phyloP scores from a whole-genome alignment of 2,329 filamentous ascomycete species.

The Neofusicoccum kwambonambiense region DNA sequence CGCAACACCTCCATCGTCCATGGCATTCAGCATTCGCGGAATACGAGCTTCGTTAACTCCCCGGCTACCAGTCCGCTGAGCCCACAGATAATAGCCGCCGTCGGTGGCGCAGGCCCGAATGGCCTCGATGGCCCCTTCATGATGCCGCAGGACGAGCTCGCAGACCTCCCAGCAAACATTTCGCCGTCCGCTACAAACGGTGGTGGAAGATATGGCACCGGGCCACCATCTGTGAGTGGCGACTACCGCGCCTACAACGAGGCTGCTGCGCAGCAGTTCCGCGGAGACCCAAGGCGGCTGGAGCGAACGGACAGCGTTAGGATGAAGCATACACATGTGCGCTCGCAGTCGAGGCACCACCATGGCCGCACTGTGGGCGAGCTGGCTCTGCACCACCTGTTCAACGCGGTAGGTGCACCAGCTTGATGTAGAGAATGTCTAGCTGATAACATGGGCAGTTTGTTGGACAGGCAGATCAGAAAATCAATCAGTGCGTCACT shows the following conservation, averaged over 20 bases:
- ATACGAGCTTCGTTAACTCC: slow-evolving; percentile 80
- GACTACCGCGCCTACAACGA: slow-evolving; percentile 22
- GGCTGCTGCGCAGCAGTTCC: neutral
- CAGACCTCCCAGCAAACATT: slow-evolving; percentile 36
- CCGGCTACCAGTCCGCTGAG: slow-evolving; percentile 78
- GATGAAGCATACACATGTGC: slow-evolving; percentile 69
- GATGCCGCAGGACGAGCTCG: slow-evolving; percentile 38
- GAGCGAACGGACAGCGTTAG: slow-evolving; percentile 55
- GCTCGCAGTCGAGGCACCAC: slow-evolving; percentile 65
- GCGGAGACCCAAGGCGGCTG: slow-evolving; percentile 31
- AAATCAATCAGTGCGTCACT: slow-evolving; percentile 84
- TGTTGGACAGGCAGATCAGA: slow-evolving; percentile 93
- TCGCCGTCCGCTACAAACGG: slow-evolving; percentile 21
- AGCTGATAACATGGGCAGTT: slow-evolving; percentile 55
- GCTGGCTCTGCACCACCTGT: slow-evolving; percentile 93
- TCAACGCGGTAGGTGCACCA: slow-evolving; percentile 67
- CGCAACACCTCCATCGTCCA: slow-evolving; percentile 96
- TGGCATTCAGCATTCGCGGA: slow-evolving; percentile 87
- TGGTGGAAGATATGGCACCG: slow-evolving; percentile 21
- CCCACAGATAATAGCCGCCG: slow-evolving; percentile 73
- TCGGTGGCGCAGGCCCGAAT: slow-evolving; percentile 24
- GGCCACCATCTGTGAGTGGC: slow-evolving; percentile 17
- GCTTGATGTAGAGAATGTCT: neutral
- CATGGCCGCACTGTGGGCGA: slow-evolving; percentile 89
- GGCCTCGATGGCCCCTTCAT: slow-evolving; percentile 41